phyloP scores from a whole-genome alignment of 2,329 filamentous ascomycete genomes.

The Claviceps citrina region DNA sequence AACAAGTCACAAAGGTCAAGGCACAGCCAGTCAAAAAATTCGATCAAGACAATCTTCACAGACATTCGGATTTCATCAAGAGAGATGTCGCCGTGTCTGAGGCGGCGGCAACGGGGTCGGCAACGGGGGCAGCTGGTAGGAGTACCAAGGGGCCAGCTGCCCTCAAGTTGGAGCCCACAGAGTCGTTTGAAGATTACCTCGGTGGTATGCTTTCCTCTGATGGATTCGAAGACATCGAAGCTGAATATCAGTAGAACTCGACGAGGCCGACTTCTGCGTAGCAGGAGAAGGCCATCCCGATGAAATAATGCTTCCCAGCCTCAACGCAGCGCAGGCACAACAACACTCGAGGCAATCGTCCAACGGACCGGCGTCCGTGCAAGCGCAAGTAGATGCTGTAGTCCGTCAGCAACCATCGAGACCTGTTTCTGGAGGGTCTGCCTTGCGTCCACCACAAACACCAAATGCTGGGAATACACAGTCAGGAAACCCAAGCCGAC shows the following conservation, averaged over 20 bases:
- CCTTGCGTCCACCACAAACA: conserved; percentile 18
- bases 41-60: conserved; percentile 63
- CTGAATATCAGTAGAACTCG: conserved; percentile 43
- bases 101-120: background rate
- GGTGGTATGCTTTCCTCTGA: conserved; percentile 29
- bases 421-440: conserved; percentile 8
- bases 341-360: conserved; percentile 8
- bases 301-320: conserved; percentile 46
- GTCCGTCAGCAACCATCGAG: conserved; percentile 4
- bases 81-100: conserved; percentile 29
- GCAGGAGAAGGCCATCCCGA: conserved; percentile 58
- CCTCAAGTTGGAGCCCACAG: conserved; percentile 19
- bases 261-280: conserved; percentile 62
- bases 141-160: conserved; percentile 4
- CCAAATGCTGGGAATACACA: conserved; percentile 16
- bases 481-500: conserved; percentile 5
- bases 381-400: conserved; percentile 9
- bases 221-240: conserved; percentile 21
- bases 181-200: conserved; percentile 37
- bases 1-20: conserved; percentile 83
- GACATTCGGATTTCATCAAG: conserved; percentile 62
- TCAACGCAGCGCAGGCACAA: conserved; percentile 10
- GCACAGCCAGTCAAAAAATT: conserved; percentile 56
- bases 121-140: conserved; percentile 1
- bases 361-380: conserved; percentile 6